These are phyloP conservation scores for Tuber melanosporum DNA, from an alignment of 495 filamentous ascomycete species.

Conservation along the genomic window DNA sequence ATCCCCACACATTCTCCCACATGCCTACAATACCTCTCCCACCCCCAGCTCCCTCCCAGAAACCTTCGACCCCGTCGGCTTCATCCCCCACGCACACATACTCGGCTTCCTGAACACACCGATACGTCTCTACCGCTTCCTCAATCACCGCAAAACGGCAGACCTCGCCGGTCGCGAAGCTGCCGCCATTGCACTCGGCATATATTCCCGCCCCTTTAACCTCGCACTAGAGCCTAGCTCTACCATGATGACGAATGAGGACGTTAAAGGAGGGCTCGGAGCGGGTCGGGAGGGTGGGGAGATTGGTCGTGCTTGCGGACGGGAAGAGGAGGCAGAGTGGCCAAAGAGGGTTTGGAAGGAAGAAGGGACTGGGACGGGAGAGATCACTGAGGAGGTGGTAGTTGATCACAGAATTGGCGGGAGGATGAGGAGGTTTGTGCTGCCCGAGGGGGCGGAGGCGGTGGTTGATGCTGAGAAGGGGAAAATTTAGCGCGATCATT, in stretches of 20 bases:
- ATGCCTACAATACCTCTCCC: conserved; percentile 58
- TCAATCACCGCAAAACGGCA: conserved; percentile 77
- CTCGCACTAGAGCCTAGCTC: conserved; percentile 20
- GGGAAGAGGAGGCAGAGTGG: conserved; percentile 80
- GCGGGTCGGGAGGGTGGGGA: conserved; percentile 49
- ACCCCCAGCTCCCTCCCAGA: conserved; percentile 58
- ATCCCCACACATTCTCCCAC: conserved; percentile 60
- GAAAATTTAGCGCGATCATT: neutral
- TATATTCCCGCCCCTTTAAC: conserved; percentile 47
- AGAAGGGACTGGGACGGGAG: conserved; percentile 53
- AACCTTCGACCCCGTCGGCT: conserved; percentile 57
- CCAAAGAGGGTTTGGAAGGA: conserved; percentile 67
- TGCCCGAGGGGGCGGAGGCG: conserved; percentile 60
- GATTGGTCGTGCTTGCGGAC: conserved; percentile 60
- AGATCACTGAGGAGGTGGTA: conserved; percentile 57
- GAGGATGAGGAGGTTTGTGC: conserved; percentile 73
- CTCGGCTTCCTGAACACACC: conserved; percentile 92
- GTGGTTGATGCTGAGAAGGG: conserved; percentile 48
- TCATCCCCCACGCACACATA: conserved; percentile 76
- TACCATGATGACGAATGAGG: conserved; percentile 34
- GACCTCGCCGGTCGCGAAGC: conserved; percentile 85
- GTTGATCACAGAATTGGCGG: conserved; percentile 69
- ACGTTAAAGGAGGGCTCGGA: conserved; percentile 35
- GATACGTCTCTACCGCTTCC: conserved; percentile 75
- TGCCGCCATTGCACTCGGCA: conserved; percentile 70